Evolutionary conservation across 139 green algal genomes (phyloP), one percentile per base, ranked within the genome.

Genomic region (Picochlorum sp.): DNA sequence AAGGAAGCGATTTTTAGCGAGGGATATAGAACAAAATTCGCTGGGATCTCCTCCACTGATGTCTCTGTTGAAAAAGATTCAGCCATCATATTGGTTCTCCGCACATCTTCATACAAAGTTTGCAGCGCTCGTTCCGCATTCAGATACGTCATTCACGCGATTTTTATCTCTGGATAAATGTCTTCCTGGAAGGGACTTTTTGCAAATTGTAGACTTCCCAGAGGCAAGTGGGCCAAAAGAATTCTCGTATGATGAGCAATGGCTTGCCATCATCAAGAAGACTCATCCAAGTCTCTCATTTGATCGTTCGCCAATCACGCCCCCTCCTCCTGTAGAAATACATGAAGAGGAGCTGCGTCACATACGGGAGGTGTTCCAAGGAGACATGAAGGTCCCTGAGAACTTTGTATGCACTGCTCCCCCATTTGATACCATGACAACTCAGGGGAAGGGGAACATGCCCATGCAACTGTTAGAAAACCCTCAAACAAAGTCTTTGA

Each of bases 81-180:
- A 85, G 47, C 94, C 94, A 2, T 32, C 50, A 56, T 91, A 96
- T 72, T 98, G 90, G 90, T 99, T 98, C 71, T 75, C 77, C 2
- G 94, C 92, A 14, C 94, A 99, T 80, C 69, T 98, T 51, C 94
- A 99, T 74, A 83, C 84, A 65, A 97, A 97, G 76, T 98, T 95
- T 68, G 74, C 90, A 2, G 94, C 94, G 3, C 13, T 96, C 3
- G 80, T 96, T 45, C 61, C 46, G 34, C 23, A 59, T 30, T 21
- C 26, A 20, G 6, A 21, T 49, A 54, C 38, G 49, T 24, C 21
- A 3, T 60, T 30, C n/a, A 96, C 89, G 1, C 69, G 78, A 1
- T 99, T 99, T 69, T 75, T 99, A 45, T 86, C 94, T 0, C 75
- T 99, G 30, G 92, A 98, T 82, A 99, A 99, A 82, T 97, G 89